These are phyloP conservation scores for Sindora glabra DNA, from an alignment of 306 rosid genomes.

Conservation along the genomic window DNA sequence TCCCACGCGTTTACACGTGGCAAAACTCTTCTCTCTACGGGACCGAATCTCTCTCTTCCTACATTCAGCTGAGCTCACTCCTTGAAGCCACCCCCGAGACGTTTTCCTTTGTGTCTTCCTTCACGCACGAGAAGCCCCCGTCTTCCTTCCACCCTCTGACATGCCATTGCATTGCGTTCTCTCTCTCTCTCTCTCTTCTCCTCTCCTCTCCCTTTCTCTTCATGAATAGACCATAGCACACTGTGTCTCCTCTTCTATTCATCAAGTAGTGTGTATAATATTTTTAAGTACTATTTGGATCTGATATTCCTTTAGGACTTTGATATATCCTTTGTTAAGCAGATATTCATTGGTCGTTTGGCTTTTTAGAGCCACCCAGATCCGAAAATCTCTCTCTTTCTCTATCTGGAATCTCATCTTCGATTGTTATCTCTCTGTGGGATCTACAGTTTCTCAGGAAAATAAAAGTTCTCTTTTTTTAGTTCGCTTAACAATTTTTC, in stretches of 20 bases:
- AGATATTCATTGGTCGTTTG: constrained; percentile 17
- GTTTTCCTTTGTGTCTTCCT: neutral
- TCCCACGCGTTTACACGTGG: neutral
- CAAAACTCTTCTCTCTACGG: neutral
- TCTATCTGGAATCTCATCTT: neutral
- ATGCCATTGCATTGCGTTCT: neutral
- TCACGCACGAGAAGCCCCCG: neutral
- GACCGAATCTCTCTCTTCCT: neutral
- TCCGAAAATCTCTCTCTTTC: constrained; percentile 27
- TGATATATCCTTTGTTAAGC: too few relatives aligned
- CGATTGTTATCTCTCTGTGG: neutral
- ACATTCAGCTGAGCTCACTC: too few relatives aligned
- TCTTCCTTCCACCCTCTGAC: neutral
- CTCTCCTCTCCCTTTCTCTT: neutral
- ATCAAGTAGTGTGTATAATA: neutral
- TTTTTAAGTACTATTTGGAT: too few relatives aligned
- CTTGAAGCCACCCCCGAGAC: neutral
- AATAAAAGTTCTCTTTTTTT: too few relatives aligned
- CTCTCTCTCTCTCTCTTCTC: neutral
- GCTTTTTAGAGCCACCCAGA: constrained; percentile 26
- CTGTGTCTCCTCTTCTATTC: neutral
- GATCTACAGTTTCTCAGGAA: constrained; percentile 9
- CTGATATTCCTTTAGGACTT: too few relatives aligned
- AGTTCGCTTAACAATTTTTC: neutral
- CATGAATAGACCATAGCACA: neutral